These are phyloP conservation scores for Paraglomus brasilianum DNA, from an alignment of 192 early-diverging fungal species.

Conservation along the genomic window DNA sequence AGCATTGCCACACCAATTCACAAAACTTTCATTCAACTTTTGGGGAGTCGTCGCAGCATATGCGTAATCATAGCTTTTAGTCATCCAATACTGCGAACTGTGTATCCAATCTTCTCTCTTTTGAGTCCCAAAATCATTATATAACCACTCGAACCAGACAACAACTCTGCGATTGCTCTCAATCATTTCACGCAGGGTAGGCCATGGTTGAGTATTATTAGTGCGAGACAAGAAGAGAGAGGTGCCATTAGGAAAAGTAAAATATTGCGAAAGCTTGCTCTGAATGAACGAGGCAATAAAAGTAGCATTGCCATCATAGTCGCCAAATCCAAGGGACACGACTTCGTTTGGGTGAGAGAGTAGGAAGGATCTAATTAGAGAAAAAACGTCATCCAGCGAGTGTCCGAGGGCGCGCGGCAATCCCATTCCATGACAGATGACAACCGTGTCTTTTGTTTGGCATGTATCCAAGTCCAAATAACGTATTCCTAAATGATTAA, in stretches of 20 bases:
- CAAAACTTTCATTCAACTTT: constrained; percentile 35
- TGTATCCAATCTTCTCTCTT: constrained; percentile 38
- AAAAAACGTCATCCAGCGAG: constrained; percentile 34
- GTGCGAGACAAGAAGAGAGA: constrained; percentile 28
- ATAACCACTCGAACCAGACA: constrained; percentile 36
- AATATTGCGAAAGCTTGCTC: constrained; percentile 35
- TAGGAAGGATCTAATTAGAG: constrained; percentile 35
- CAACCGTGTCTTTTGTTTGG: constrained; percentile 28
- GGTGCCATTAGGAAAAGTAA: constrained; percentile 30
- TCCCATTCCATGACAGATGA: constrained; percentile 41
- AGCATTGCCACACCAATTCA: constrained; percentile 25
- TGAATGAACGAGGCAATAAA: constrained; percentile 21
- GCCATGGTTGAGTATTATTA: constrained; percentile 21
- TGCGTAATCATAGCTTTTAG: constrained; percentile 36
- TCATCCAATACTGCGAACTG: constrained; percentile 34
- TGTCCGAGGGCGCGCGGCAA: constrained; percentile 30
- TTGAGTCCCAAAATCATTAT: constrained; percentile 17
- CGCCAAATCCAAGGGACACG: constrained; percentile 40
- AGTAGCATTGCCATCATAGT: constrained; percentile 30
- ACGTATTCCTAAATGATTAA: constrained; percentile 37
- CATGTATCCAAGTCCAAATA: constrained; percentile 44
- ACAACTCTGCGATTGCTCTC: constrained; percentile 37
- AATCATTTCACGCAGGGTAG: constrained; percentile 42
- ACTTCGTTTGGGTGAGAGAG: constrained; percentile 42
- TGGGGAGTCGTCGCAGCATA: constrained; percentile 11